These are phyloP conservation scores for Priceomyces melissophilus DNA, from an alignment of 805 yeast species.

Conservation along the genomic window DNA sequence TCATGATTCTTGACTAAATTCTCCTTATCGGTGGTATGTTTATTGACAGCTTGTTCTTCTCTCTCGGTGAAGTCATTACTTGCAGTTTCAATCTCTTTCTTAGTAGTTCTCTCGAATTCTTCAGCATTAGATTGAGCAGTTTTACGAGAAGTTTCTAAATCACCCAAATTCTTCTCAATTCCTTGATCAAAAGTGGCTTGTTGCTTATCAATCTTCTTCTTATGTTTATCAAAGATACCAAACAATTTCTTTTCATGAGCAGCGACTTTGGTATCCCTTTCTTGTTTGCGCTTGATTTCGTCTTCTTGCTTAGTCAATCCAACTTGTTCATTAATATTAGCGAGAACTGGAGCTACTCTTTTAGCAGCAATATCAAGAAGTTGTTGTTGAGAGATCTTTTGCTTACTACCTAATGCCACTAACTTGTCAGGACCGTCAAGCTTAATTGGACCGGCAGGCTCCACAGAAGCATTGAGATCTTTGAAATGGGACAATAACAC, in stretches of 20 bases:
- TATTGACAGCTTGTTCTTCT: slow-evolving; percentile 44
- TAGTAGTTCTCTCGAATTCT: slow-evolving; percentile 39
- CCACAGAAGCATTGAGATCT: slow-evolving; percentile 49
- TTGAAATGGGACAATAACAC: slow-evolving; percentile 45
- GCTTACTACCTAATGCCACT: slow-evolving; percentile 52
- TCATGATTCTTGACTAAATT: slow-evolving; percentile 41
- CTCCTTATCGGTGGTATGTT: slow-evolving; percentile 44
- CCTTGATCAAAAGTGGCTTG: slow-evolving; percentile 40
- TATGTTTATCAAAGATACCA: slow-evolving; percentile 34
- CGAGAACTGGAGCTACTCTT: slow-evolving; percentile 53
- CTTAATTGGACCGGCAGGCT: slow-evolving; percentile 36
- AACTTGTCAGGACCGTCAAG: slow-evolving; percentile 49
- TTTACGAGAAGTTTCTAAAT: slow-evolving; percentile 18
- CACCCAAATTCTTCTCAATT: slow-evolving; percentile 28
- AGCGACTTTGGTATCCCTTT: slow-evolving; percentile 32
- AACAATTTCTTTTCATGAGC: slow-evolving; percentile 34
- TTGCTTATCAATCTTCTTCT: slow-evolving; percentile 35
- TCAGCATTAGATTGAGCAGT: slow-evolving; percentile 32
- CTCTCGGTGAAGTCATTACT: slow-evolving; percentile 42
- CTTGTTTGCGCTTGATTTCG: slow-evolving; percentile 37
- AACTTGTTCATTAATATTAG: slow-evolving; percentile 49
- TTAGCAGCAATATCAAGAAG: slow-evolving; percentile 52
- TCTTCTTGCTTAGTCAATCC: slow-evolving; percentile 42
- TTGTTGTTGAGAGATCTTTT: slow-evolving; percentile 52
- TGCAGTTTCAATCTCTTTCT: slow-evolving; percentile 43